These are phyloP conservation scores for Gossypium gossypioides DNA, from an alignment of 441 rosid species.

Conservation along the genomic window DNA sequence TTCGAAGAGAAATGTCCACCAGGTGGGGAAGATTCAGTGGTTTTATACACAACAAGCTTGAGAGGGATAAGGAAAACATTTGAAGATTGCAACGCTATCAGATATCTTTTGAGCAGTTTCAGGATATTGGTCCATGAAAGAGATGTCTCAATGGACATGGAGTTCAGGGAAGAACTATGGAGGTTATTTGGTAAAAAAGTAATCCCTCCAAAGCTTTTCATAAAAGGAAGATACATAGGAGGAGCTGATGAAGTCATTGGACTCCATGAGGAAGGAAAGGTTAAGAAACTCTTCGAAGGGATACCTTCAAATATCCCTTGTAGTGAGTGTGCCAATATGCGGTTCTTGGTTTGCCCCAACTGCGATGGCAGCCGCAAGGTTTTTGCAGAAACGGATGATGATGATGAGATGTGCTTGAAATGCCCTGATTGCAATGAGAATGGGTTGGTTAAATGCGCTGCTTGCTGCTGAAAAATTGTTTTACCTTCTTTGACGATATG, in stretches of 20 bases:
- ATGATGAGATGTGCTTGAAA: slow-evolving; percentile 27
- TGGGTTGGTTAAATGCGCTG: slow-evolving; percentile 64
- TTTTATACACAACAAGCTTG: slow-evolving; percentile 72
- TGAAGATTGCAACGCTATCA: slow-evolving; percentile 52
- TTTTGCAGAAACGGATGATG: slow-evolving; percentile 25
- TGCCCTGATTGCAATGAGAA: slow-evolving; percentile 78
- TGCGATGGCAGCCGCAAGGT: slow-evolving; percentile 70
- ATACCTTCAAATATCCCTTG: slow-evolving; percentile 36
- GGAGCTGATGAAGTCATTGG: slow-evolving; percentile 71
- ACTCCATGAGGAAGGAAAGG: slow-evolving; percentile 73
- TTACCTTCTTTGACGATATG: background rate
- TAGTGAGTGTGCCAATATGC: slow-evolving; percentile 40
- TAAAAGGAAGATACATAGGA: slow-evolving; percentile 72
- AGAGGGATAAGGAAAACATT: slow-evolving; percentile 74
- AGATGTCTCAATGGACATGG: slow-evolving; percentile 72
- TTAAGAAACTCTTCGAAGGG: slow-evolving; percentile 59
- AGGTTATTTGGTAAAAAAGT: slow-evolving; percentile 43
- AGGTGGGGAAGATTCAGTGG: slow-evolving; percentile 49
- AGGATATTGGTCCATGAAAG: slow-evolving; percentile 45
- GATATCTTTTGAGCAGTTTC: slow-evolving; percentile 54
- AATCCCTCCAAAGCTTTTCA: slow-evolving; percentile 66
- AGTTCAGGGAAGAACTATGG: slow-evolving; percentile 70
- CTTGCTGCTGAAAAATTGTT: slow-evolving; percentile 33
- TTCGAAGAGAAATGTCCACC: slow-evolving; percentile 60
- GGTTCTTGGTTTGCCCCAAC: slow-evolving; percentile 56